phyloP scores from a whole-genome alignment of 352 stramenopile genomes.

The Phytophthora ohioensis region DNA sequence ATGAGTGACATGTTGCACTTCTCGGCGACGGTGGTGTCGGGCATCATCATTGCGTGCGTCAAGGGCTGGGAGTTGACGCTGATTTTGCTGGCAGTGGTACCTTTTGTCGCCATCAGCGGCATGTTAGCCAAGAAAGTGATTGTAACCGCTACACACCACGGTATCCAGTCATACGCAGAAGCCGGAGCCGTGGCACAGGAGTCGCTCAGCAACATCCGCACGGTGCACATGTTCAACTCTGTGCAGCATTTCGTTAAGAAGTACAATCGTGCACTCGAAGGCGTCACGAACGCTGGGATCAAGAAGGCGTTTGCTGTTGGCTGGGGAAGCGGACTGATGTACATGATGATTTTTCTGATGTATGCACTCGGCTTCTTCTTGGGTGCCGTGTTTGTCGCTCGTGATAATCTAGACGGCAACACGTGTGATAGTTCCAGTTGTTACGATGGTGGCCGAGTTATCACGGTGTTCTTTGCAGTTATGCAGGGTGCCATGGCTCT shows the following conservation, averaged over 20 bases:
- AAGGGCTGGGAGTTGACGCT: slow-evolving; percentile 68
- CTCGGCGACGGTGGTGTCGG: slow-evolving; percentile 41
- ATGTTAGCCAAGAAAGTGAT: slow-evolving; percentile 44
- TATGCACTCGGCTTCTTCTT: slow-evolving; percentile 70
- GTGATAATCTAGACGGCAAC: slow-evolving; percentile 41
- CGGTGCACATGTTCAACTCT: slow-evolving; percentile 68
- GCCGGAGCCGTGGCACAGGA: slow-evolving; percentile 61
- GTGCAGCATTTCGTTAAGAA: slow-evolving; percentile 46
- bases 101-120: slow-evolving; percentile 40
- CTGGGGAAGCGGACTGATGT: slow-evolving; percentile 50
- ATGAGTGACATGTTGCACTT: slow-evolving; percentile 54
- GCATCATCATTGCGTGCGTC: slow-evolving; percentile 54
- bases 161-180: slow-evolving; percentile 41
- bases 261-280: slow-evolving; percentile 47
- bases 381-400: slow-evolving; percentile 40
- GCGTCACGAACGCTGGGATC: slow-evolving; percentile 38
- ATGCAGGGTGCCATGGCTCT: slow-evolving; percentile 52
- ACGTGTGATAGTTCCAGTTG: slow-evolving; percentile 34
- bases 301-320: slow-evolving; percentile 50
- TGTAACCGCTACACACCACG: slow-evolving; percentile 22
- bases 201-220: slow-evolving; percentile 59
- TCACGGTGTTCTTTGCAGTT: slow-evolving; percentile 62
- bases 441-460: slow-evolving; percentile 53
- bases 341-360: slow-evolving; percentile 47
- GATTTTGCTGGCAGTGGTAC: slow-evolving; percentile 56